These are phyloP conservation scores for Talaromyces islandicus DNA, from an alignment of 2,329 filamentous ascomycete genomes.

Conservation along the genomic window DNA sequence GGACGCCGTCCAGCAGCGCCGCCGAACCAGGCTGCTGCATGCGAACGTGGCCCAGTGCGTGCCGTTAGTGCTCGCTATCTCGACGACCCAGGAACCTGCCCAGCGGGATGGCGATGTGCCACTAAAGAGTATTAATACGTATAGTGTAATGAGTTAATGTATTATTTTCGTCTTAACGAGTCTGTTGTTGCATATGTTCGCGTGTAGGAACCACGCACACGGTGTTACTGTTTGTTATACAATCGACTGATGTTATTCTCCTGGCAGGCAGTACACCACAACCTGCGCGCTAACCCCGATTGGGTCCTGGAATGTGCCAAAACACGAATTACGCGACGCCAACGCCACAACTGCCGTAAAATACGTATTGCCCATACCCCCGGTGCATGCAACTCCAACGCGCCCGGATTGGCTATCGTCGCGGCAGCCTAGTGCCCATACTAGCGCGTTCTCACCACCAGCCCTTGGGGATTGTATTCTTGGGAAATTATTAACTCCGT, in stretches of 20 bases:
- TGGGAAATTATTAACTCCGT: no score
- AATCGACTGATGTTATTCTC: no score
- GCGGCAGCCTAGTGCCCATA: neutral
- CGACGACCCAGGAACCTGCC: neutral
- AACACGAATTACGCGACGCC: neutral
- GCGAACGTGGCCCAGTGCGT: neutral
- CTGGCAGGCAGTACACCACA: no score
- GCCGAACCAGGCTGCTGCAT: neutral
- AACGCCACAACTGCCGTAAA: neutral
- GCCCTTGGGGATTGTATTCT: no score
- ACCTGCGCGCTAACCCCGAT: neutral
- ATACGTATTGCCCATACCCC: neutral
- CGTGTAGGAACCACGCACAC: no score
- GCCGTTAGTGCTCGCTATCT: neutral
- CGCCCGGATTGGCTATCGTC: neutral
- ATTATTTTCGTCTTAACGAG: no score
- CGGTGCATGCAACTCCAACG: neutral
- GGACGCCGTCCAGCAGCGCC: neutral
- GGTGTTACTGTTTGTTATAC: no score
- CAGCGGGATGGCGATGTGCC: neutral
- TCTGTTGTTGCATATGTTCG: no score
- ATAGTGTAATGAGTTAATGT: no score
- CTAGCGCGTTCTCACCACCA: neutral
- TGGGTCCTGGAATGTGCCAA: neutral
- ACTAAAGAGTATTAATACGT: no score